These are phyloP conservation scores for Trichocladium uniseriatum DNA, from an alignment of 495 filamentous ascomycete genomes.

Conservation along the genomic window DNA sequence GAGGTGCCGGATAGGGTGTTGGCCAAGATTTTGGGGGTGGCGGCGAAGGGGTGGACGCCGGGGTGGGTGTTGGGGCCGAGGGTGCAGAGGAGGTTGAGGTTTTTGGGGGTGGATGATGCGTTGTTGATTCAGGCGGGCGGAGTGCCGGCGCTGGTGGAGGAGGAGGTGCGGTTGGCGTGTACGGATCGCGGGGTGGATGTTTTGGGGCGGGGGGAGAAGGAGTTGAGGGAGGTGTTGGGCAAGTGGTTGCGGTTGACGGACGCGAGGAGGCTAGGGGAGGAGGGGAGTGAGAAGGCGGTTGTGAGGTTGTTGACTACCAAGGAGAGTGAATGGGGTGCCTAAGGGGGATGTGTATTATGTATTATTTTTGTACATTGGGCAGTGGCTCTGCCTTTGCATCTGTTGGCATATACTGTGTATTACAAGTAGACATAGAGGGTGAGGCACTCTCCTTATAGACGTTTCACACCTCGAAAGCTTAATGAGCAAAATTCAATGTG, in stretches of 20 bases:
- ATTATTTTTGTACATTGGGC: background rate
- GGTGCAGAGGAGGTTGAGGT: constrained; percentile 33
- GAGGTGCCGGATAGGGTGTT: background rate
- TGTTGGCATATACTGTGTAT: too few relatives aligned
- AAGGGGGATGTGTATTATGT: background rate
- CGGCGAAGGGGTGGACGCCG: constrained; percentile 26
- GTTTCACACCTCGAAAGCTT: background rate
- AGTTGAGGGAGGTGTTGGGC: constrained; percentile 21
- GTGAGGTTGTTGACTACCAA: background rate
- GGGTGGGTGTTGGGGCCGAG: constrained; percentile 3
- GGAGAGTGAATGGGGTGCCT: background rate
- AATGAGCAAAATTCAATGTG: too few relatives aligned
- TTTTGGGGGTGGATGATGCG: constrained; percentile 39
- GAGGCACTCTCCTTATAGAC: background rate
- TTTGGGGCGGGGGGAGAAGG: constrained; percentile 14
- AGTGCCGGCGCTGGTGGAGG: constrained; percentile 24
- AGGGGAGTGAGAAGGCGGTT: background rate
- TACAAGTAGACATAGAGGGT: too few relatives aligned
- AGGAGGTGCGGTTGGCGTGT: constrained; percentile 37
- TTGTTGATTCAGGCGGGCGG: constrained; percentile 31
- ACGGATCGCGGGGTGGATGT: constrained; percentile 35
- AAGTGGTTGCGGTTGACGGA: constrained; percentile 29
- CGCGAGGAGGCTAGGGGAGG: background rate
- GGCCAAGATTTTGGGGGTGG: constrained; percentile 18
- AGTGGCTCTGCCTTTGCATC: too few relatives aligned